Conservation (phyloP, 805 yeast genomes). For the Zygosaccharomyces gambellarensis region DNA sequence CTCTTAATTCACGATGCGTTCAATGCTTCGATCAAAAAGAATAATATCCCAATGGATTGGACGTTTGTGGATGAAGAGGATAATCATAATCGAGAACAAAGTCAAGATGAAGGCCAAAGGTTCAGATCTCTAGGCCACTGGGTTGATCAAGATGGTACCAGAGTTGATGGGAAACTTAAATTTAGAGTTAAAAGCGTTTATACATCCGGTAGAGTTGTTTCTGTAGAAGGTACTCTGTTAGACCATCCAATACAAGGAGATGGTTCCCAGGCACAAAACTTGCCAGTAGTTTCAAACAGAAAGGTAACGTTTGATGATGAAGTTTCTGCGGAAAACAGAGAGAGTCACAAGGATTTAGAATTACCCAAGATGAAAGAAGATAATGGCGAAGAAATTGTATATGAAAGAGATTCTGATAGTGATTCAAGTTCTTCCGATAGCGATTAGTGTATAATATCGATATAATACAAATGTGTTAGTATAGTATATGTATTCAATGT, state of each 20-base stretch:
- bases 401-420: constrained; percentile 32
- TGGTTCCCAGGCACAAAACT: constrained; percentile 45
- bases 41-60: constrained; percentile 84
- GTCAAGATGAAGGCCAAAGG: constrained; percentile 19
- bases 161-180: constrained; percentile 75
- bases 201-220: constrained; percentile 73
- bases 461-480: not conserved
- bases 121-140: constrained; percentile 71
- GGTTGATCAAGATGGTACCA: constrained; percentile 69
- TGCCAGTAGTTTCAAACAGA: constrained; percentile 47
- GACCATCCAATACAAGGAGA: constrained; percentile 21
- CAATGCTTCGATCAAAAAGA: constrained; percentile 86
- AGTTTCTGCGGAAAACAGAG: constrained; percentile 34
- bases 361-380: constrained; percentile 32
- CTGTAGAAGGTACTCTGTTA: constrained; percentile 82
- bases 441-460: constrained; percentile 12
- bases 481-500: not conserved
- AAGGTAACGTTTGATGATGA: constrained; percentile 50
- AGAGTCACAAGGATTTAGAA: constrained; percentile 34
- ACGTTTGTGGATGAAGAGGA: constrained; percentile 69
- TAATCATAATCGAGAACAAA: constrained; percentile 16
- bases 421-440: constrained; percentile 26
- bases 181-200: constrained; percentile 71
- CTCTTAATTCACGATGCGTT: constrained; percentile 86
- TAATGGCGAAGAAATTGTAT: constrained; percentile 35